phyloP scores from a whole-genome alignment of 1,139 yeast species.

The Pichia sp. region DNA sequence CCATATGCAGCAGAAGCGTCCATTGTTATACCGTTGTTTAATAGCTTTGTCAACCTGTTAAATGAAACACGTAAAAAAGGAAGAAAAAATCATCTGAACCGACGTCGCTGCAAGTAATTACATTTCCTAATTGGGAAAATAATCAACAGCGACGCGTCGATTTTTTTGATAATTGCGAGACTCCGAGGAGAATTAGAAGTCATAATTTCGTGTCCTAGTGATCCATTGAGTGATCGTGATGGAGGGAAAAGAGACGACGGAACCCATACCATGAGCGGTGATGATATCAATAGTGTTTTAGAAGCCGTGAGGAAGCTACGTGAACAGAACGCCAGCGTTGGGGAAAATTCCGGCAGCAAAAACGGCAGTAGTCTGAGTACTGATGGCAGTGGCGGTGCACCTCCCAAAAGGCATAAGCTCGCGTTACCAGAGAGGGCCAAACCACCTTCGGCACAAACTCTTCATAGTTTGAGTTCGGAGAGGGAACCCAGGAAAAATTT shows the following conservation, averaged over 20 bases:
- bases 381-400: slow-evolving; percentile 1
- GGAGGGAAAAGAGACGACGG: neutral
- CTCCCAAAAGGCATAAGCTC: neutral
- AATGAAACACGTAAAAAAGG: neutral
- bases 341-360: neutral
- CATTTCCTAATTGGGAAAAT: neutral
- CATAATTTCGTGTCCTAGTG: too few species aligned
- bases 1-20: neutral
- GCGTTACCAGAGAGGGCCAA: slow-evolving; percentile 2
- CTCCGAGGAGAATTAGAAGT: neutral
- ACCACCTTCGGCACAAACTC: neutral
- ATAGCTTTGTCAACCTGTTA: neutral
- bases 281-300: slow-evolving; percentile 44
- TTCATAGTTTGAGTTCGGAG: too few species aligned
- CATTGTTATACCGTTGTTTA: neutral
- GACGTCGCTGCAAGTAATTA: neutral
- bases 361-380: slow-evolving; percentile 4
- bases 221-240: neutral
- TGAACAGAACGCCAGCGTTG: slow-evolving; percentile 12
- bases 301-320: slow-evolving; percentile 52
- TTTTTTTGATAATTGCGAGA: neutral
- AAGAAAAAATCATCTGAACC: neutral
- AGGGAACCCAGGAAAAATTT: too few species aligned
- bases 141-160: neutral
- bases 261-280: too few species aligned